A percentile compares a stretch with the other conserved stretches of the same genome.
Conservation (phyloP, 805 yeast genomes). For the Pichia insulana region DNA sequence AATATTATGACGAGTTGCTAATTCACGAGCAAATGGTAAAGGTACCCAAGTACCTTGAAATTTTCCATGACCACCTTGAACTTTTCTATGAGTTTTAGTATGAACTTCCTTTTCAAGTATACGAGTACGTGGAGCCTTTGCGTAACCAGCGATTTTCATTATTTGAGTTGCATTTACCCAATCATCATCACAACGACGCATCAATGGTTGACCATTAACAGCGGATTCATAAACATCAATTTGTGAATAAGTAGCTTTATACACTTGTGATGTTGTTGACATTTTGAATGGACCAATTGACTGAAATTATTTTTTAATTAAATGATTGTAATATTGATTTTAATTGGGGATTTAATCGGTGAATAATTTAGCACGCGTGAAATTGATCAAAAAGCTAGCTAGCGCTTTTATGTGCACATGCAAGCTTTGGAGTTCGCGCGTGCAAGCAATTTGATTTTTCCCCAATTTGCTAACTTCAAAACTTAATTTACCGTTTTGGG, state of each 20-base stretch:
- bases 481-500: constrained; percentile 1
- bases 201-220: constrained; percentile 63
- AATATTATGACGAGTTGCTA: constrained; percentile 45
- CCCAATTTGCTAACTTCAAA: no score
- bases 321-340: no score
- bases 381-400: no score
- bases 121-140: constrained; percentile 72
- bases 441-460: no score
- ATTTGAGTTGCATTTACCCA: constrained; percentile 92
- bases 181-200: constrained; percentile 85
- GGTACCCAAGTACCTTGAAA: constrained; percentile 89
- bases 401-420: no score
- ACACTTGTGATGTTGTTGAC: constrained; percentile 12
- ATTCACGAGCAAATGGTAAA: constrained; percentile 48
- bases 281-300: no score
- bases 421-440: no score
- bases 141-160: constrained; percentile 66
- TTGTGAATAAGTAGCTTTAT: constrained; percentile 40
- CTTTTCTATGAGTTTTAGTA: constrained; percentile 56
- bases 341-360: no score
- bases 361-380: no score
- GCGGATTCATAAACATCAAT: constrained; percentile 54
- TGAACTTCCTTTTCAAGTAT: constrained; percentile 70
- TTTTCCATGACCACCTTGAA: constrained; percentile 80
- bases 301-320: no score